phyloP scores from a whole-genome alignment of 805 yeast species.

The Jamesozyma hellenica region DNA sequence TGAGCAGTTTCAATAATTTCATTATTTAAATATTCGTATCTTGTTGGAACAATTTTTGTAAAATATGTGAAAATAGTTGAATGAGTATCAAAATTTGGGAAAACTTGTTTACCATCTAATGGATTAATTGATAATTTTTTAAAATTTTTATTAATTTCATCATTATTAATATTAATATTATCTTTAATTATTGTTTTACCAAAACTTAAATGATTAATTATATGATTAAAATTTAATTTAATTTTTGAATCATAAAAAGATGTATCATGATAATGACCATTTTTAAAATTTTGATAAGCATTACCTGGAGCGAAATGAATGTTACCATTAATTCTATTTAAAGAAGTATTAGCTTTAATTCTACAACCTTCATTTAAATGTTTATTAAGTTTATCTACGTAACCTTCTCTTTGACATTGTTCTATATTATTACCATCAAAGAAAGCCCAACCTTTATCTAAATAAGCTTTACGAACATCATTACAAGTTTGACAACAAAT shows the following conservation, averaged over 20 bases:
- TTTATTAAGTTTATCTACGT: conserved; percentile 47
- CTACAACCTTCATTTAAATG: conserved; percentile 80
- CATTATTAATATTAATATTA: neutral
- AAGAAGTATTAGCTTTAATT: conserved; percentile 63
- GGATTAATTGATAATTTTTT: conserved; percentile 43
- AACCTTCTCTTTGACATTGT: conserved; percentile 90
- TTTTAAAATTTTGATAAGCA: conserved; percentile 39
- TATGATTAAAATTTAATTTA: conserved; percentile 68
- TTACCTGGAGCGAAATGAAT: conserved; percentile 95
- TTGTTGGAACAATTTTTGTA: conserved; percentile 81
- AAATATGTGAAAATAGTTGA: conserved; percentile 64
- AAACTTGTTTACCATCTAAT: conserved; percentile 43
- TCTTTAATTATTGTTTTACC: conserved; percentile 35
- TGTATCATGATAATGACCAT: conserved; percentile 73
- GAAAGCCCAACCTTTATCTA: conserved; percentile 73
- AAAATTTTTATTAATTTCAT: neutral
- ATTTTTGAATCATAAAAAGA: conserved; percentile 55
- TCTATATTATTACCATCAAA: conserved; percentile 78
- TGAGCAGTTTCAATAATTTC: conserved; percentile 67
- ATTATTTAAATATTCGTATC: conserved; percentile 55
- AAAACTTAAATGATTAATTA: conserved; percentile 71
- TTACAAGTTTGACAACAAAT: conserved; percentile 81
- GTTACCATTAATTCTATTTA: conserved; percentile 82
- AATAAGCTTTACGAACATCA: conserved; percentile 71
- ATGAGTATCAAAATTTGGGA: conserved; percentile 35